Base-by-base conservation (phyloP, 192 early-diverging fungal genomes). In the Lobosporangium transversale region DNA sequence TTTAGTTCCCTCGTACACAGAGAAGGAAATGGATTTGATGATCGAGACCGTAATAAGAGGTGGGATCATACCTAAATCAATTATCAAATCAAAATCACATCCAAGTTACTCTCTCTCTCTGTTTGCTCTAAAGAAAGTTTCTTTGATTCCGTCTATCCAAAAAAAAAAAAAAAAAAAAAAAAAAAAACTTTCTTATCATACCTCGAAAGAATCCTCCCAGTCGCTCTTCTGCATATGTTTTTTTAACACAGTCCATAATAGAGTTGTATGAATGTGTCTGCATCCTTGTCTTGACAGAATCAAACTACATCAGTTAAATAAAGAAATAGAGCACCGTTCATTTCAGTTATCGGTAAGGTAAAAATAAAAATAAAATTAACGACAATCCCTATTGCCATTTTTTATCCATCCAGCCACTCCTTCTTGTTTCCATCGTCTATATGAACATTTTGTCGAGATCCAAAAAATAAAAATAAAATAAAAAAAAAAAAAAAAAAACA, bases 211-310 rank as follows among this genome's bases (percentile, higher is more conserved):
- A 94, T 0, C 96, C 97, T 40, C 85, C 70, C 10, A 94, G 24
- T 12, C 97, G 93, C 68, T 98, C 97, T 8, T 90, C 86, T 21
- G 81, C 66, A 69, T 94, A 92, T 0, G 94, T 95, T 29, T 83
- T 69, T 36, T 82, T 81, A 18, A 95, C 86, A 73, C 97, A 98
- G 12, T 79, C 87, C 65, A 89, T 78, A 21, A 92, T 88, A 24
- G 91, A 92, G 35, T 81, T 83, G 70, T 96, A 98, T 23, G 90
- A 85, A 68, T 93, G 89, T 7, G 95, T 96, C 80, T 98, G 97
- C 94, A 98, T 95, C 52, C 96, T 83, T 18, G 97, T 98, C 83
- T 98, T 98, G 42, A 98, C 83, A 23, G 94, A 93, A 80, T 98
- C 97, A 81, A 97, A 97, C 79, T 87, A 68, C 17, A 33, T 53